These are phyloP conservation scores for Hymenoscyphus repandus DNA, from an alignment of 2,329 filamentous ascomycete genomes.

Conservation along the genomic window DNA sequence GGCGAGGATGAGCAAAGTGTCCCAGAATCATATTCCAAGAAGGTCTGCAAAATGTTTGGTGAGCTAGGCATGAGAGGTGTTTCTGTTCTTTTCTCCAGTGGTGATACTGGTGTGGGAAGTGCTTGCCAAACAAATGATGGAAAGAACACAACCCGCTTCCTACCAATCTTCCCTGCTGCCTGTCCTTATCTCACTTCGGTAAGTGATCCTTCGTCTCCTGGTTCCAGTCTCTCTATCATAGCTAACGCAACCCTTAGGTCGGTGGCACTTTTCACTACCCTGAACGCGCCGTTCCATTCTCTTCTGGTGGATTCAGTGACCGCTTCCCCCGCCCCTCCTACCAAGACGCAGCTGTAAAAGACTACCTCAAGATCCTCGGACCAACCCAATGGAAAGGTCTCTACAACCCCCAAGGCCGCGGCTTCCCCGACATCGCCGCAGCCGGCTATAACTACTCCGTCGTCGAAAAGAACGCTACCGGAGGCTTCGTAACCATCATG, in stretches of 20 bases:
- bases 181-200: constrained; percentile 65
- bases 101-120: constrained; percentile 48
- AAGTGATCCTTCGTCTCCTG: constrained; percentile 56
- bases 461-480: constrained; percentile 3
- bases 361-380: constrained; percentile 39
- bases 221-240: background rate
- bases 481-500: background rate
- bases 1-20: constrained; percentile 63
- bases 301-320: constrained; percentile 45
- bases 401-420: constrained; percentile 44
- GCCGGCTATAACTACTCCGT: constrained; percentile 51
- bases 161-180: constrained; percentile 58
- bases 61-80: constrained; percentile 60
- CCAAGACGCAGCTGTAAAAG: constrained; percentile 40
- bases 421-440: constrained; percentile 49
- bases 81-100: constrained; percentile 55
- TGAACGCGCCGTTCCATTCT: constrained; percentile 41
- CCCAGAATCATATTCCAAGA: constrained; percentile 52
- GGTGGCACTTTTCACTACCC: constrained; percentile 47
- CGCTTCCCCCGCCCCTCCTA: constrained; percentile 43
- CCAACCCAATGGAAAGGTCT: constrained; percentile 39
- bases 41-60: constrained; percentile 57
- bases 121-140: constrained; percentile 57
- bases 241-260: constrained; percentile 48
- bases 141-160: constrained; percentile 46